Evolutionary conservation across 2,329 filamentous ascomycete species (phyloP), one percentile per base, ranked within the genome.

Genomic region (Colletotrichum viniferum): DNA sequence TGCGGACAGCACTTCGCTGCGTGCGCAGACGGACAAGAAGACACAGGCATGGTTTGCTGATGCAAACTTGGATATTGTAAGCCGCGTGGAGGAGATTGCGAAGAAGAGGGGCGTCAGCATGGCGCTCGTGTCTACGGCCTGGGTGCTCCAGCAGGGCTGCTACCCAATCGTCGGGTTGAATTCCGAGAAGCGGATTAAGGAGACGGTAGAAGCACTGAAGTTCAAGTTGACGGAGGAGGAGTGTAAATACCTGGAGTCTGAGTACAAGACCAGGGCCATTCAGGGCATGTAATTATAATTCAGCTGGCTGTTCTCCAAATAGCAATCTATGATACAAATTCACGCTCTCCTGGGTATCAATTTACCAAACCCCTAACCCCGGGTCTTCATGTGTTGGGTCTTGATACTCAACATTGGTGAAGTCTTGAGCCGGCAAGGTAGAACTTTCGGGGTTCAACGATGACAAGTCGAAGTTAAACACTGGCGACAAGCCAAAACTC

Each of bases 81-180:
- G 81, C 73, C 69, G 82, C 3, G 79, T 85, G 3, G 87, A 92
- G 81, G 88, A 93, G 80, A 77, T 93, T 13, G 90, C 91, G 0
- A 85, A 86, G 76, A 90, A 91, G 83, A 88, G 88, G 77, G 88
- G 85, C 0, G 87, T 90, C 79, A 90, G 87, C 77, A 94, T 94
- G 89, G 90, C 90, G 30, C 89, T 92, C 67, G 89, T 94, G 21
- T 88, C 91, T 2, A 87, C 92, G 67, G 92, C 91, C 2, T 94
- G 93, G 93, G 87, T 89, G 68, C 83, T 90, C 77, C 86, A 87
- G 77, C 84, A 88, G 61, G 87, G 88, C 4, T 83, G 87, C 36
- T 90, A 86, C 77, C 92, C 91, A 1, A 93, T 94, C 71, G 84
- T 93, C 61, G 92, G 92, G 0, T 84, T 94, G 77, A 89, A 86